Evolutionary conservation across 2,329 filamentous ascomycete species (phyloP).

Genomic region (Trichophaea hybrida): DNA sequence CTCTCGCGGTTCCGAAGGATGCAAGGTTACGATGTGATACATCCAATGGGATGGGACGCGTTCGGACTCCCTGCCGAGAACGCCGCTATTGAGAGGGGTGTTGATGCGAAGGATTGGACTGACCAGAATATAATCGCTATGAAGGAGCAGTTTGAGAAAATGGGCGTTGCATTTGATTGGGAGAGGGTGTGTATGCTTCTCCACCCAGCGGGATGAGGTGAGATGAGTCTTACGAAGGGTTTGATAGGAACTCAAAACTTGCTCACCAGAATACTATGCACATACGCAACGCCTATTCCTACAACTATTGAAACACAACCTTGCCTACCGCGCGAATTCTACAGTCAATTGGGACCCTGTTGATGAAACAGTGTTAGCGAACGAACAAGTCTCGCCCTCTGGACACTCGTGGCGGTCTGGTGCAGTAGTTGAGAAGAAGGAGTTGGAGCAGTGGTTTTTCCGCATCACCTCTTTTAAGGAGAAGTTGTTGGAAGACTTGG

Average conservation of each 20-base stretch:
- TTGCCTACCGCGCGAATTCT: conserved; percentile 72
- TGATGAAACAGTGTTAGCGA: conserved; percentile 77
- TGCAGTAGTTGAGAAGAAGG: conserved; percentile 64
- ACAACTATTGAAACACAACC: conserved; percentile 54
- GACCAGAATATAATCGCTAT: conserved; percentile 65
- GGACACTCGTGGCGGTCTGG: conserved; percentile 79
- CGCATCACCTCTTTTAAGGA: conserved; percentile 68
- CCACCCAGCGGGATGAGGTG: background rate
- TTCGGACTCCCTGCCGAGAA: conserved; percentile 87
- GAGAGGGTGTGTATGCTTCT: conserved; percentile 45
- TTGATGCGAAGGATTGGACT: conserved; percentile 69
- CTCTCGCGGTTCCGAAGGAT: conserved; percentile 62
- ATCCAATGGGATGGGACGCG: conserved; percentile 92
- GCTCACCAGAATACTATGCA: conserved; percentile 72
- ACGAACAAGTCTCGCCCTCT: conserved; percentile 81
- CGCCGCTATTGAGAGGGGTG: conserved; percentile 68
- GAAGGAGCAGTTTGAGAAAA: conserved; percentile 63
- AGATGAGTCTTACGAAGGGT: background rate
- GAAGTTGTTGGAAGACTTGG: conserved; percentile 54
- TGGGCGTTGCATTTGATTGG: conserved; percentile 80
- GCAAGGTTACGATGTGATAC: conserved; percentile 58
- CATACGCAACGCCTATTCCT: conserved; percentile 80
- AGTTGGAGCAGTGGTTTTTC: conserved; percentile 80
- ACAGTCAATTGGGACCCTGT: conserved; percentile 83
- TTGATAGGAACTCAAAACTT: conserved; percentile 63